Evolutionary conservation across 768 basidiomycete genomes (phyloP), one percentile per base, ranked within the genome.

Genomic region (Sarcodon sp.): DNA sequence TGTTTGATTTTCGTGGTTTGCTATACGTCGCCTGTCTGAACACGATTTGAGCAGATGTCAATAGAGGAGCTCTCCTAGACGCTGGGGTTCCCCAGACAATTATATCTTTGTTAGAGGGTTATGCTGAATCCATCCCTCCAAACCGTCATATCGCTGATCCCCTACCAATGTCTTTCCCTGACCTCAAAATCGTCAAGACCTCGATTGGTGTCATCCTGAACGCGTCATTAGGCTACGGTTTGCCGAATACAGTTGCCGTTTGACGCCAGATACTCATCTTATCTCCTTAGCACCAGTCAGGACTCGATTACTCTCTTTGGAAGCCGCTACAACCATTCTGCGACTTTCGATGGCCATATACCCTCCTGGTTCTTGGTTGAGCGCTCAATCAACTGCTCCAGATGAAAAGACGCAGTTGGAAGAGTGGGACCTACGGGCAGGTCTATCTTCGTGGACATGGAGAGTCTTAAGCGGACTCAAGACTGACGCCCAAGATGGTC

Each of bases 181-280:
- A 89, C 59, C 71, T 91, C 35, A 81, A 77, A 56, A 69, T 90
- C 51, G 69, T 88, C 52, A 79, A 81, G 58, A 88, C 85, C 6
- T 74, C 83, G 2, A 73, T 91, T 48, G 89, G 88, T 6, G 79
- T 83, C 18, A 69, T 91, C 12, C 64, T 91, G 44, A 92, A 92
- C 57, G 77, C 79, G 10, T 79, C 81, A 53, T 68, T 91, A 38
- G 80, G 79, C 47, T 88, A 78, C 60, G 85, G 89, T 87, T 21
- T 16, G 34, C 35, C 32, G 7, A n/a, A 21, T 43, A 7, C 35
- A 34, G 39, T 46, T 33, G 37, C n/a, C 44, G 16, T 36, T 50
- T 45, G 5, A n/a, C 37, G 48, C 39, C 31, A 50, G 36, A 37
- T 37, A 50, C 37, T 46, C 35, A 32, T 31, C 36, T 31, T 4